Conservation (phyloP, 768 basidiomycete species). For the Grammothele lineata region DNA sequence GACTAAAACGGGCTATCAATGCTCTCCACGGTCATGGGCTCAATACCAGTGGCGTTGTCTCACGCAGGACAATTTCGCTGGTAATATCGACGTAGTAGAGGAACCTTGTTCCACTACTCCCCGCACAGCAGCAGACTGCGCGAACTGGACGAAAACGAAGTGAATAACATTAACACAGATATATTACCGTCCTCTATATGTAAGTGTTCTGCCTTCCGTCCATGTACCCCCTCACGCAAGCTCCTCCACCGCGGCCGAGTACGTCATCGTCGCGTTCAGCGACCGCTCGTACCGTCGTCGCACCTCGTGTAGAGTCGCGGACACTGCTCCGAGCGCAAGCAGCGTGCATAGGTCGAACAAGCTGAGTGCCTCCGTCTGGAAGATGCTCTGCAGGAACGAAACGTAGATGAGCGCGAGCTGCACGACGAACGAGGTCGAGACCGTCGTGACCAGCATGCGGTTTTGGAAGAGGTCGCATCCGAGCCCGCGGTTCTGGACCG, state of each 20-base stretch:
- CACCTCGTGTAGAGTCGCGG: conserved; percentile 71
- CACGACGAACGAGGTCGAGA: conserved; percentile 78
- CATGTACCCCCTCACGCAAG: conserved; percentile 45
- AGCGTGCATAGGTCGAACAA: conserved; percentile 66
- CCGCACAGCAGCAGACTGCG: too few relatives aligned
- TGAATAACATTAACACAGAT: background rate
- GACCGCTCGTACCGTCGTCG: conserved; percentile 74
- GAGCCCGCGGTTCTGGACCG: conserved; percentile 90
- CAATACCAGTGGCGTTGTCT: too few relatives aligned
- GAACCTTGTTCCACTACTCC: too few relatives aligned
- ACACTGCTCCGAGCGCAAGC: conserved; percentile 58
- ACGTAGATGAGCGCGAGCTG: conserved; percentile 88
- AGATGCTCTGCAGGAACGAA: conserved; percentile 85
- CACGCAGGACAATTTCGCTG: too few relatives aligned
- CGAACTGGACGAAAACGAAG: too few relatives aligned
- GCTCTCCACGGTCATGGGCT: conserved; percentile 3
- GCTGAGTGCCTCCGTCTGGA: conserved; percentile 86
- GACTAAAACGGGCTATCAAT: too few relatives aligned
- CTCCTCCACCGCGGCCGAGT: conserved; percentile 50
- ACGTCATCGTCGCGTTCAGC: conserved; percentile 50
- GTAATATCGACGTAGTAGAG: too few relatives aligned
- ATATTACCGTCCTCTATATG: background rate
- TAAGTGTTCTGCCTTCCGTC: background rate
- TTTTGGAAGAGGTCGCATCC: conserved; percentile 82
- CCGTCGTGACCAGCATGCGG: conserved; percentile 85